Base-by-base conservation (phyloP, 2,329 filamentous ascomycete species). In the Coniochaeta prunicola region DNA sequence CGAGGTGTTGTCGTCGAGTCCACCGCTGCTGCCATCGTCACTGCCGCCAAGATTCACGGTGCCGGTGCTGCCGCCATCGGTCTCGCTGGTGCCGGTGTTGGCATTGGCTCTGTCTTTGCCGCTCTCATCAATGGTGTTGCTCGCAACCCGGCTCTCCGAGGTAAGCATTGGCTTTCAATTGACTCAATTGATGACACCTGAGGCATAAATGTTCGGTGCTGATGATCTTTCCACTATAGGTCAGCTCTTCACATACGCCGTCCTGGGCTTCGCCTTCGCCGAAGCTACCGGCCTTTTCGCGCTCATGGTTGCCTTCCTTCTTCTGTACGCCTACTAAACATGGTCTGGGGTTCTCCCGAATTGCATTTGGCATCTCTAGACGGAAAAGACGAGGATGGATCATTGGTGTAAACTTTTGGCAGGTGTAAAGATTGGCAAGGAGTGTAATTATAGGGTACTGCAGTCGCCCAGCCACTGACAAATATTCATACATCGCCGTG, bases 201-300 rank as follows among this genome's bases (percentile, higher is more conserved):
- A 45, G 19, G 40, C 40, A 45, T 45, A 38, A n/a, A 38, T n/a
- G 12, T 45, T 4, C 40, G 24, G 24, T 45, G 24, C 40, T 45
- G 24, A 45, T 26, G 21, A 26, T 15, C 3, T 21, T 13, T 26
- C 19, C 5, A 45, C n/a, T 50, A 12, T 26, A 50, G 45, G 90
- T 77, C 91, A 96, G 86, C 90, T 96, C 74, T 96, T 94, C 89
- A 90, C 89, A 70, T 93, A 94, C 82, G 90, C 90, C 85, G 92
- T 94, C 89, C 83, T 94, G 75, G 90, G 91, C 83, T 94, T 94
- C 82, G 91, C 90, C 76, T 94, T 94, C 88, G 90, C 92, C 79
- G 91, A 94, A 79, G 90, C 91, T 81, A 91, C 90, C 71, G 89
- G 88, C 88, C 86, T 91, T 74, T 91, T 91, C 87, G 88, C 91